Evolutionary conservation across 768 basidiomycete genomes (phyloP), one percentile per base, ranked within the genome.

Genomic region (Tricholoma matsutake): DNA sequence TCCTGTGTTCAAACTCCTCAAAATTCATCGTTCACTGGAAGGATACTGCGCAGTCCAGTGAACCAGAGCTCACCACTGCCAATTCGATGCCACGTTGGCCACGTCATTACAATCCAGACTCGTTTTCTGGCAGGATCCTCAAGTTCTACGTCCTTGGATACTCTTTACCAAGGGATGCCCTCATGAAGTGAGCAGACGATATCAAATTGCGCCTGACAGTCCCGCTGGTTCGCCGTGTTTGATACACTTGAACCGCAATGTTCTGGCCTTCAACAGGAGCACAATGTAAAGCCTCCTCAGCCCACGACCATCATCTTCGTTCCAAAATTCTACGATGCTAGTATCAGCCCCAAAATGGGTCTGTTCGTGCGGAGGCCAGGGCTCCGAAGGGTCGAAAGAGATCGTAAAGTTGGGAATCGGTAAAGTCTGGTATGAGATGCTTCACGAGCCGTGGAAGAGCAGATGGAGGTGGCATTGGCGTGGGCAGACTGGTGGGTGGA

Each of bases 341-440:
- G 86, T 88, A 72, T 92, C 91, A 41, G 84, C 80, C 20, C 89
- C 91, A 68, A 91, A 88, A 47, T 87, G 86, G 13, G 89, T 86
- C 56, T 6, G 85, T 83, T 64, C 86, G 86, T 20, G 82, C 87
- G 4, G 91, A 90, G 34, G 91, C 89, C 56, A 96, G 82, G 20
- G 92, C 90, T 60, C 94, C 94, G 65, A 81, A 95, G 0, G 87
- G 86, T 25, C 92, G 82, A 76, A 94, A 94, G 47, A 94, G 78
- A 68, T 95, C 92, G 70, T 91, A 97, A 1, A 97, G 79, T 59
- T 86, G 82, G 0, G 83, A 83, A 63, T 95, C 88, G 9, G 84
- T 82, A 73, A 79, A 90, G 10, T 76, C 81, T 3, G 76, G 72
- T 1, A 93, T 92, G 16, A 96, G 85, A 63, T 94, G 89, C 73